Conservation (phyloP, 78 protist genomes). For the Paratrimastix pyriformis region DNA sequence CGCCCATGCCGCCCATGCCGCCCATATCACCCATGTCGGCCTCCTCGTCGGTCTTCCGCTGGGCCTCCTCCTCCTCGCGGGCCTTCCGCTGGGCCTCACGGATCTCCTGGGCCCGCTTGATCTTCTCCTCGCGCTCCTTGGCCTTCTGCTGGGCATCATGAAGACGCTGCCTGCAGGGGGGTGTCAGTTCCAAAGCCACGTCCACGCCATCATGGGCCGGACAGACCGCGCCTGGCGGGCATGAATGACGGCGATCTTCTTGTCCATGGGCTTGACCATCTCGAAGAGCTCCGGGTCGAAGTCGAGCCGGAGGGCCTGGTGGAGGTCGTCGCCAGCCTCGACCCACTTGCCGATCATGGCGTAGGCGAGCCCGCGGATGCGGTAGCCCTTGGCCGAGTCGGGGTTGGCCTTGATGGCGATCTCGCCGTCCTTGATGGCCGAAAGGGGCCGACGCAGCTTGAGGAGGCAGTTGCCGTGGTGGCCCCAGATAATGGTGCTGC, state of each 20-base stretch:
- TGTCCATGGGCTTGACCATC: neutral
- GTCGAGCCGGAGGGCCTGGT: neutral
- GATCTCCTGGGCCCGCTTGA: neutral
- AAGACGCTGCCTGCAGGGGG: neutral
- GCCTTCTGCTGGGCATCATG: neutral
- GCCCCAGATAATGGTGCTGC: neutral
- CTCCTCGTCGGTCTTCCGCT: neutral
- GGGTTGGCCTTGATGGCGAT: constrained; percentile 1
- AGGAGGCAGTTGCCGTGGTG: neutral
- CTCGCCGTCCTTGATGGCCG: neutral
- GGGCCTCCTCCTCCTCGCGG: neutral
- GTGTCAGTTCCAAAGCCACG: neutral
- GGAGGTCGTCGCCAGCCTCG: neutral
- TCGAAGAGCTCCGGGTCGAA: neutral
- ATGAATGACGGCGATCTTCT: too few relatives aligned
- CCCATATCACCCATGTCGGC: constrained; percentile 11
- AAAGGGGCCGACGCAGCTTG: neutral
- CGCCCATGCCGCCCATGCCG: constrained; percentile 12
- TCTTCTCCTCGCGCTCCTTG: neutral
- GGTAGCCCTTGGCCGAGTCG: constrained; percentile 8
- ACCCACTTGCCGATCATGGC: neutral
- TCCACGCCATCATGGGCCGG: neutral
- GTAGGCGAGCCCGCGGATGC: neutral
- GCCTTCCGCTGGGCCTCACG: neutral
- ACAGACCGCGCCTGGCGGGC: neutral